phyloP scores from a whole-genome alignment of 2,329 filamentous ascomycete genomes.

The Ophiostoma triangulosporum region DNA sequence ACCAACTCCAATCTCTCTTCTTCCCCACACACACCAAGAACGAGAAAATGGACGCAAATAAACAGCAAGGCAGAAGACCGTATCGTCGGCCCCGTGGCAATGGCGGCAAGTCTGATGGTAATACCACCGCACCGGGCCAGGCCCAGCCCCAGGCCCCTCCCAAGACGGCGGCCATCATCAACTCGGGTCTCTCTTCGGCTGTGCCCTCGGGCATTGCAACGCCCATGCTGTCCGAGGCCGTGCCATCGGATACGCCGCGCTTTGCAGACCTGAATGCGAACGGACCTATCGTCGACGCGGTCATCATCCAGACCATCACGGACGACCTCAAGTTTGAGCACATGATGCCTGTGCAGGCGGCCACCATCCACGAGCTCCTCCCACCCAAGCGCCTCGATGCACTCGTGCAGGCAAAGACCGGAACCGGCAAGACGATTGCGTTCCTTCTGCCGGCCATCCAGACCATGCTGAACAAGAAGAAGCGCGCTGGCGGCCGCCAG shows the following conservation, averaged over 20 bases:
- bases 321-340: conserved; percentile 35
- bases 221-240: conserved; percentile 23
- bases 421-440: conserved; percentile 75
- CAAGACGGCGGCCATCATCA: not conserved
- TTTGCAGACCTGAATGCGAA: conserved; percentile 31
- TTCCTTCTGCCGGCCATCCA: conserved; percentile 78
- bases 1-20: not conserved
- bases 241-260: conserved; percentile 30
- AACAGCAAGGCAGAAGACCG: not conserved
- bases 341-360: conserved; percentile 43
- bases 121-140: not conserved
- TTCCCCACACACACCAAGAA: not conserved
- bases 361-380: conserved; percentile 34
- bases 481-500: conserved; percentile 14
- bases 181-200: not conserved
- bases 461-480: conserved; percentile 43
- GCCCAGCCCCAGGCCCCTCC: not conserved
- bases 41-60: not conserved
- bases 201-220: conserved; percentile 14
- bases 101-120: not conserved
- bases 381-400: conserved; percentile 34
- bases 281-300: conserved; percentile 28
- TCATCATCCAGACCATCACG: conserved; percentile 33
- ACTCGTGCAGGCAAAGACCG: conserved; percentile 73
- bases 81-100: not conserved